Percentiles rank a stretch among this genome's conserved stretches.
phyloP scores from a whole-genome alignment of 192 early-diverging fungal species.

The Podila verticillata region DNA sequence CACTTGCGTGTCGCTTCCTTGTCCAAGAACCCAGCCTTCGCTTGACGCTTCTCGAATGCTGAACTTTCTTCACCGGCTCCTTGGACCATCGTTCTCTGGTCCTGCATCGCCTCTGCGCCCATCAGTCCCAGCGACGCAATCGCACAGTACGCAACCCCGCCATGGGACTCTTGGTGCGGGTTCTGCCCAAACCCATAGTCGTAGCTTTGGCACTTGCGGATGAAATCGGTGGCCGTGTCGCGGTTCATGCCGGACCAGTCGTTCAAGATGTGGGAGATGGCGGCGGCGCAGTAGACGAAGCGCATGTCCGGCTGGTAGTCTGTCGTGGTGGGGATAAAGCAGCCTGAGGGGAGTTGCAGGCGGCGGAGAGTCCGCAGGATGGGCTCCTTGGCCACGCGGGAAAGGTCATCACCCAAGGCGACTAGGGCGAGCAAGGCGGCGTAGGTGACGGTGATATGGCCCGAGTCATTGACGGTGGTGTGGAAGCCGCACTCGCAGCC shows the following conservation, averaged over 20 bases:
- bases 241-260: constrained; percentile 92
- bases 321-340: constrained; percentile 55
- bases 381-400: constrained; percentile 78
- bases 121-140: constrained; percentile 84
- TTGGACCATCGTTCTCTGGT: constrained; percentile 22
- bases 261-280: constrained; percentile 80
- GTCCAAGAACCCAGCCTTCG: constrained; percentile 65
- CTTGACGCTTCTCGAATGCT: constrained; percentile 26
- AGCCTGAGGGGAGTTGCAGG: constrained; percentile 82
- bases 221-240: constrained; percentile 64
- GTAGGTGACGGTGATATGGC: constrained; percentile 87
- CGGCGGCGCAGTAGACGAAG: constrained; percentile 92
- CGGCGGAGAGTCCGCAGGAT: constrained; percentile 67
- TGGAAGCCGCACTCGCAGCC: constrained; percentile 29
- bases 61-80: constrained; percentile 26
- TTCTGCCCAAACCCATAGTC: constrained; percentile 83
- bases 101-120: constrained; percentile 37
- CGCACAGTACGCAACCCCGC: constrained; percentile 91
- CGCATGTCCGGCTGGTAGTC: constrained; percentile 84
- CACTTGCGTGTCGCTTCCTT: constrained; percentile 70
- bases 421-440: constrained; percentile 83
- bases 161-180: constrained; percentile 87
- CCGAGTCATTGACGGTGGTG: constrained; percentile 54
- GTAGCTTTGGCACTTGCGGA: constrained; percentile 70
- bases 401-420: constrained; percentile 89